These are phyloP conservation scores for Trametes villosa DNA, from an alignment of 768 basidiomycete genomes.

Conservation along the genomic window DNA sequence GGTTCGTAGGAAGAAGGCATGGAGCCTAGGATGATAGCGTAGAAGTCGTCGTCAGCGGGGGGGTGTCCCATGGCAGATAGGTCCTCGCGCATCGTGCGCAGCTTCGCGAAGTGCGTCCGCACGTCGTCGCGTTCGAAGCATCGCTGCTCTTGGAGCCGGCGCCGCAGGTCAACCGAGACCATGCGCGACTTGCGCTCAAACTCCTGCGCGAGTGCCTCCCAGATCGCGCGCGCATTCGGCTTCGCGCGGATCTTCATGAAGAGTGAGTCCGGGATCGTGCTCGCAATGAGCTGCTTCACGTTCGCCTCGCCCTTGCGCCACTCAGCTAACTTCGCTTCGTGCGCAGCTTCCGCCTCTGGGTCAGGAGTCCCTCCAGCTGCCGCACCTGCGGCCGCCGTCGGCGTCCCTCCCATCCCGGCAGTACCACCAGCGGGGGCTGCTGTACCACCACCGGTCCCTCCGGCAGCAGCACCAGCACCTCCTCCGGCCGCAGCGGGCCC, in stretches of 20 bases:
- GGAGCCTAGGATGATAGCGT: conserved; percentile 33
- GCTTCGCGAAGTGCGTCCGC: conserved; percentile 36
- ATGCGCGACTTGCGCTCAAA: conserved; percentile 36
- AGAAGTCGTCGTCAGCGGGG: conserved; percentile 37
- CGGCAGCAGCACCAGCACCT: not conserved
- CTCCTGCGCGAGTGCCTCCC: conserved; percentile 22
- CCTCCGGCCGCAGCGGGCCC: not conserved
- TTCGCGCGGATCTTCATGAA: conserved; percentile 37
- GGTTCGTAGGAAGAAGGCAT: not conserved
- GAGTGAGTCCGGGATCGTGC: conserved; percentile 39
- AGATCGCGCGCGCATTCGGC: conserved; percentile 32
- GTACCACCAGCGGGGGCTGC: conserved; percentile 4
- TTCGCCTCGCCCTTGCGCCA: conserved; percentile 36
- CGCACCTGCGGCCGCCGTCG: not conserved
- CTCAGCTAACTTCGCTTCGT: conserved; percentile 28
- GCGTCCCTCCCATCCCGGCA: not conserved
- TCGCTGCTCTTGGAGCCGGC: conserved; percentile 31
- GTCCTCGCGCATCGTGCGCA: conserved; percentile 38
- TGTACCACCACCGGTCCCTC: conserved; percentile 5
- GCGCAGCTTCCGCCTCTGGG: conserved; percentile 14
- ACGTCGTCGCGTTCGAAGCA: conserved; percentile 40
- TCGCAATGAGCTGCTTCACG: conserved; percentile 39
- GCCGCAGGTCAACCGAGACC: conserved; percentile 36
- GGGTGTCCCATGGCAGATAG: conserved; percentile 39
- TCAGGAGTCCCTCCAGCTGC: not conserved